phyloP scores from a whole-genome alignment of 352 stramenopile genomes.

The Pythium dissotocum region DNA sequence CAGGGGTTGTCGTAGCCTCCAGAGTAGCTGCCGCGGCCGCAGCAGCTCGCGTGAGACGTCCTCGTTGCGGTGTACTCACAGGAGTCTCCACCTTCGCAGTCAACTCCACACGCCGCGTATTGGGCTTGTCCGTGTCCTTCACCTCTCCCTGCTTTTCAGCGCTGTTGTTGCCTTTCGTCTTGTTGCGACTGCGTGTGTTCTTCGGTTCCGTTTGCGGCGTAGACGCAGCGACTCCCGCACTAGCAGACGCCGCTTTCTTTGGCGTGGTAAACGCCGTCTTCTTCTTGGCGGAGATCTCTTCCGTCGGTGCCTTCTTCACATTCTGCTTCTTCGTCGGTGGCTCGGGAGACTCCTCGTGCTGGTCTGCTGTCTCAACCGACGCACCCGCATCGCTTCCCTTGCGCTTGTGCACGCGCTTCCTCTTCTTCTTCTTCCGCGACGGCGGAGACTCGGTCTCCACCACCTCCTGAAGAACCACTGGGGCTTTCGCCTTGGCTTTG shows the following conservation, averaged over 20 bases:
- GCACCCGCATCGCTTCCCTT: not conserved
- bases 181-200: not conserved
- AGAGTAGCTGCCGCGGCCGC: conserved; percentile 1
- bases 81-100: not conserved
- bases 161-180: not conserved
- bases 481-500: not conserved
- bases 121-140: not conserved
- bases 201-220: not conserved
- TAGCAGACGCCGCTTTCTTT: not conserved
- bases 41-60: not conserved
- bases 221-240: not conserved
- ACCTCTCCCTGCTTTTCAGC: not conserved
- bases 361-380: not conserved
- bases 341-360: not conserved
- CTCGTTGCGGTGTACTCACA: not conserved
- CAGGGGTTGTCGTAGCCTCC: not conserved
- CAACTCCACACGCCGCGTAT: not conserved
- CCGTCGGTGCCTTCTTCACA: not conserved
- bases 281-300: not conserved
- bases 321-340: not conserved
- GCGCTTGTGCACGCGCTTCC: conserved; percentile 23
- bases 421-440: conserved; percentile 25
- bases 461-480: not conserved
- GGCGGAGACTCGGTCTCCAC: not conserved
- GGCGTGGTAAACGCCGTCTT: not conserved